Conservation (phyloP, 306 rosid species). For the Glycyrrhiza uralensis region DNA sequence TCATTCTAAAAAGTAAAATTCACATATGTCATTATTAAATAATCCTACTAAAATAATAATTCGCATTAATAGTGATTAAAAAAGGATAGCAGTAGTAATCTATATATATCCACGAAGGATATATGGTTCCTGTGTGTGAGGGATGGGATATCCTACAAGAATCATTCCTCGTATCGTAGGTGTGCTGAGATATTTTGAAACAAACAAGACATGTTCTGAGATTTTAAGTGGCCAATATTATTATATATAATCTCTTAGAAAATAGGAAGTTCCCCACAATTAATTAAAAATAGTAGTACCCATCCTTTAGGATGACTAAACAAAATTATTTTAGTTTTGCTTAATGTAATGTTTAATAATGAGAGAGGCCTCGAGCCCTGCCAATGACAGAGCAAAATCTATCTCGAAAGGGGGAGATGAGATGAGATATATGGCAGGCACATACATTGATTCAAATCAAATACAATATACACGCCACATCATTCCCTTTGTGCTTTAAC, state of each 20-base stretch:
- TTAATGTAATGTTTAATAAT: not conserved
- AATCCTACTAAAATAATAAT: too few relatives aligned
- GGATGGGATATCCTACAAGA: slow-evolving; percentile 51
- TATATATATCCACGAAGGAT: too few relatives aligned
- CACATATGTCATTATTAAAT: too few relatives aligned
- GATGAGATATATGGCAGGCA: slow-evolving; percentile 6
- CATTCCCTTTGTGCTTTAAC: too few relatives aligned
- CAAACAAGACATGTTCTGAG: slow-evolving; percentile 52
- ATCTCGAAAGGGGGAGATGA: slow-evolving; percentile 45
- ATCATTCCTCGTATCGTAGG: slow-evolving; percentile 39
- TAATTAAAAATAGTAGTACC: not conserved
- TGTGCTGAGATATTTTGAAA: slow-evolving; percentile 38
- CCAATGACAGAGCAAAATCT: slow-evolving; percentile 44
- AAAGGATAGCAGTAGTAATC: too few relatives aligned
- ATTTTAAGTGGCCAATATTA: slow-evolving; percentile 49
- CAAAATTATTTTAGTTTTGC: not conserved
- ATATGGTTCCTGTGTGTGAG: slow-evolving; percentile 18
- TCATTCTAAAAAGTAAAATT: too few relatives aligned
- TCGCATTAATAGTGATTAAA: too few relatives aligned
- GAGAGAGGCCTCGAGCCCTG: slow-evolving; percentile 62
- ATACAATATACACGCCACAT: slow-evolving; percentile 44
- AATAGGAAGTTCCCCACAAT: slow-evolving; percentile 43
- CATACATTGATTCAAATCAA: not conserved
- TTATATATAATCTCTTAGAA: slow-evolving; percentile 34
- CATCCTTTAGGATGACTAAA: too few relatives aligned